A percentile compares a stretch with the other conserved stretches of the same genome.
These are phyloP conservation scores for Trichoderma atroviride DNA, from an alignment of 2,329 filamentous ascomycete species.

Conservation along the genomic window DNA sequence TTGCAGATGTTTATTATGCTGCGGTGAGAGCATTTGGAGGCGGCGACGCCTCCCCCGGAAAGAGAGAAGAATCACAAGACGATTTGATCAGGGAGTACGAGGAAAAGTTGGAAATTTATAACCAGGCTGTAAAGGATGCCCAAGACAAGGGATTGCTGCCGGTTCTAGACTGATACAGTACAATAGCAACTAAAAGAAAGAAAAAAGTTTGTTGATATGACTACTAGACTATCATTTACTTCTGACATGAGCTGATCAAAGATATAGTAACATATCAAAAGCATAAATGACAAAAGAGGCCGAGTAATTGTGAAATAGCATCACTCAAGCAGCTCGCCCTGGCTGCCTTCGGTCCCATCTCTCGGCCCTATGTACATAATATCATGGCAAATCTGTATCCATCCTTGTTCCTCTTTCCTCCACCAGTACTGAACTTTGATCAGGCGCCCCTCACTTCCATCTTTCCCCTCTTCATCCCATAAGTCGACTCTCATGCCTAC, in stretches of 20 bases:
- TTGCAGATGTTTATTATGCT: conserved; percentile 47
- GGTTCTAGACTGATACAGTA: not conserved
- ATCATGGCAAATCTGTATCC: conserved; percentile 35
- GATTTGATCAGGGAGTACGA: conserved; percentile 40
- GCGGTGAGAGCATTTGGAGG: conserved; percentile 45
- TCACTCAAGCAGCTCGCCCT: conserved; percentile 25
- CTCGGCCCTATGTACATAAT: conserved; percentile 35
- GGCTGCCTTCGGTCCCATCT: conserved; percentile 33
- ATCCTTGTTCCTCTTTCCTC: conserved; percentile 30
- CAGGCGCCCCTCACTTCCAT: conserved; percentile 24
- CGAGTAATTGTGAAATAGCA: not conserved
- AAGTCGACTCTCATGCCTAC: conserved; percentile 37
- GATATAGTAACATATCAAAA: not conserved
- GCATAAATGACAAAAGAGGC: not conserved
- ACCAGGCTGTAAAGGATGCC: conserved; percentile 41
- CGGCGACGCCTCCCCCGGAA: conserved; percentile 36
- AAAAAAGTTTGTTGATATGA: not conserved
- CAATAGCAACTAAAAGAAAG: not conserved
- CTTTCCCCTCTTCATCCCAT: conserved; percentile 32
- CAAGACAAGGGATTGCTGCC: conserved; percentile 37
- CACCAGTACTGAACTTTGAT: conserved; percentile 40
- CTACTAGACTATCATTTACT: not conserved
- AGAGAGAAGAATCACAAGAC: conserved; percentile 33
- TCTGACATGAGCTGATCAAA: not conserved
- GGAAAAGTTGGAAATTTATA: conserved; percentile 40